These are phyloP conservation scores for Debaryomycetaceae sp. DNA, from an alignment of 1,139 yeast species.

Conservation along the genomic window DNA sequence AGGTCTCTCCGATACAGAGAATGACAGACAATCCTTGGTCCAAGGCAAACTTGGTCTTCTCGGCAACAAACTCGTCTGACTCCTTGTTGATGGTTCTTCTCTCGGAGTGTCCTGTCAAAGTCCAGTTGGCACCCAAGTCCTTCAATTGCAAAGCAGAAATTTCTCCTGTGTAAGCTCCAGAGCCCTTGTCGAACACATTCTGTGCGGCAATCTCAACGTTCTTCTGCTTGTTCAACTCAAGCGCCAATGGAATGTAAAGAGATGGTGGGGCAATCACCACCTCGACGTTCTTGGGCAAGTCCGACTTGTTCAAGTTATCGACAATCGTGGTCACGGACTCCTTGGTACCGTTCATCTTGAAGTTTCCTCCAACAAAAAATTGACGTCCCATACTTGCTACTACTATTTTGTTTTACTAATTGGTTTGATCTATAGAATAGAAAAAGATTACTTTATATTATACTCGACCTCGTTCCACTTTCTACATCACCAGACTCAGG, in stretches of 20 bases:
- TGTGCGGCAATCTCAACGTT: conserved; percentile 85
- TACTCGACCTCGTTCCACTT: neutral
- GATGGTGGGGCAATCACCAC: conserved; percentile 97
- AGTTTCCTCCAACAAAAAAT: conserved; percentile 98
- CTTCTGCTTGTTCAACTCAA: conserved; percentile 61
- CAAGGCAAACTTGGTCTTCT: conserved; percentile 90
- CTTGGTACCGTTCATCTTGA: conserved; percentile 96
- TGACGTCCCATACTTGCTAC: conserved; percentile 63
- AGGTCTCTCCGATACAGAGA: conserved; percentile 95
- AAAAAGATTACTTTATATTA: neutral
- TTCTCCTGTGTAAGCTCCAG: conserved; percentile 99
- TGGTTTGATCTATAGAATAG: neutral
- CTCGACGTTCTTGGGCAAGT: conserved; percentile 71
- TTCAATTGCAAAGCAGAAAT: conserved; percentile 82
- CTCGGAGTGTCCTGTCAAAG: conserved; percentile 96
- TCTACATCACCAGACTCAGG: conserved; percentile 8
- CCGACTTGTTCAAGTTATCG: conserved; percentile 75
- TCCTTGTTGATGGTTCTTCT: conserved; percentile 94
- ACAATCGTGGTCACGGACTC: conserved; percentile 80
- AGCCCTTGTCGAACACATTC: conserved; percentile 79
- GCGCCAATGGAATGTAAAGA: conserved; percentile 80
- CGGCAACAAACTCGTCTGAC: conserved; percentile 87
- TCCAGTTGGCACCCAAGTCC: conserved; percentile 94
- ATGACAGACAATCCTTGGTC: conserved; percentile 86
- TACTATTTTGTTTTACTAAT: neutral